A percentile compares a stretch with the other conserved stretches of the same genome.
Evolutionary conservation across 805 yeast genomes (phyloP).

Genomic region (Ogataea angusta): DNA sequence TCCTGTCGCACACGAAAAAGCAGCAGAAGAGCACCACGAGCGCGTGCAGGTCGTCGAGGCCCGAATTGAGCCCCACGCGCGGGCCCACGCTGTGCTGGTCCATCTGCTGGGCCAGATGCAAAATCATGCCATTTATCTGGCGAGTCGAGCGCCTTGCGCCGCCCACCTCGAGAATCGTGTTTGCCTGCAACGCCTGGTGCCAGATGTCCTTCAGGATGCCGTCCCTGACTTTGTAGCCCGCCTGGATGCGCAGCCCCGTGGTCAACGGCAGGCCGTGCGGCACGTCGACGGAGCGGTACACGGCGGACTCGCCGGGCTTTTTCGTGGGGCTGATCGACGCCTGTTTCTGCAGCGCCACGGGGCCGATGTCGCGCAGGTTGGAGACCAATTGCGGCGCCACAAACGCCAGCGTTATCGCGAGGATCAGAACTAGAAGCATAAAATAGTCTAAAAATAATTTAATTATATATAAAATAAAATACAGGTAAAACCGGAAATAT

Average conservation of each 20-base stretch:
- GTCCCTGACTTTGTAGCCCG: constrained; percentile 63
- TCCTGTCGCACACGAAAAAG: constrained; percentile 36
- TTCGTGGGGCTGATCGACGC: constrained; percentile 64
- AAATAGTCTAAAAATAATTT: not conserved
- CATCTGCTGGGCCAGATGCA: constrained; percentile 21
- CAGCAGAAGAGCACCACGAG: constrained; percentile 25
- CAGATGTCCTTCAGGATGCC: constrained; percentile 77
- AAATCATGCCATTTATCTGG: constrained; percentile 34
- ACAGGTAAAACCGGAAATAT: too few species aligned
- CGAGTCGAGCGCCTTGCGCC: constrained; percentile 28
- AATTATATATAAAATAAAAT: too few species aligned
- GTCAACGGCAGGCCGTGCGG: constrained; percentile 69
- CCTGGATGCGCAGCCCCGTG: constrained; percentile 64
- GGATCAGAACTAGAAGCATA: constrained; percentile 8
- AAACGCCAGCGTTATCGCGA: constrained; percentile 4
- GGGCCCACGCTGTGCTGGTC: constrained; percentile 27
- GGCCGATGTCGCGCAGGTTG: constrained; percentile 52
- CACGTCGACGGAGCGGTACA: constrained; percentile 69
- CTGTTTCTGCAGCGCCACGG: constrained; percentile 58
- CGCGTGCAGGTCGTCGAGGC: constrained; percentile 18
- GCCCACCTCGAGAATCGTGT: constrained; percentile 27
- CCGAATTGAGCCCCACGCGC: constrained; percentile 25
- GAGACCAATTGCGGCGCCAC: constrained; percentile 26
- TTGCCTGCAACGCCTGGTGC: constrained; percentile 42
- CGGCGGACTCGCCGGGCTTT: constrained; percentile 66